These are phyloP conservation scores for Fragilaria crotonensis DNA, from an alignment of 108 stramenopile species.

Conservation along the genomic window DNA sequence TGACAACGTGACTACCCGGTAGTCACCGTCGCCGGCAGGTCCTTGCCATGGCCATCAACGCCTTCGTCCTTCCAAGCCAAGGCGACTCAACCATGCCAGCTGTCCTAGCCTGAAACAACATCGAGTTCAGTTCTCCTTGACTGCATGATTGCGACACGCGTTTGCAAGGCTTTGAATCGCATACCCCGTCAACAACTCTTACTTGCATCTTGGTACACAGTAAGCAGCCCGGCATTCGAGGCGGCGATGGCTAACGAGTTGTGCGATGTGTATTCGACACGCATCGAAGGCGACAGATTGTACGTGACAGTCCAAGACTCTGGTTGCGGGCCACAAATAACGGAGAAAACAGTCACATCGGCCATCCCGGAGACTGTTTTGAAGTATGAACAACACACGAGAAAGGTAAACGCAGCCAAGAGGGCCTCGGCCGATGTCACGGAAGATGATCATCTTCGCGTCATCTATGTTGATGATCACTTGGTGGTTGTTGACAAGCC, in stretches of 20 bases:
- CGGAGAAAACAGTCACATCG: neutral
- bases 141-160: no score
- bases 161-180: no score
- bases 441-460: conserved; percentile 31
- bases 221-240: no score
- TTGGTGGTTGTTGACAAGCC: conserved; percentile 72
- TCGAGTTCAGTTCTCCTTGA: no score
- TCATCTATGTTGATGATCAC: conserved; percentile 57
- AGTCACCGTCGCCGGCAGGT: no score
- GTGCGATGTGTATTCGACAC: neutral
- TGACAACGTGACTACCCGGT: no score
- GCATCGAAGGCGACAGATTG: neutral
- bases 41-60: no score
- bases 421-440: conserved; percentile 29
- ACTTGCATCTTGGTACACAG: no score
- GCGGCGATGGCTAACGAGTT: neutral
- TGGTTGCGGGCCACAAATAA: neutral
- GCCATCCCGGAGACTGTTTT: conserved; percentile 62
- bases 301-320: neutral
- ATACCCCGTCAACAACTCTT: no score
- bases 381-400: conserved; percentile 66
- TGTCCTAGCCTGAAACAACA: no score
- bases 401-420: conserved; percentile 45
- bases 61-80: no score
- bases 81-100: no score